These are phyloP conservation scores for Syncephalis fuscata DNA, from an alignment of 371 early-diverging fungal species.

Conservation along the genomic window DNA sequence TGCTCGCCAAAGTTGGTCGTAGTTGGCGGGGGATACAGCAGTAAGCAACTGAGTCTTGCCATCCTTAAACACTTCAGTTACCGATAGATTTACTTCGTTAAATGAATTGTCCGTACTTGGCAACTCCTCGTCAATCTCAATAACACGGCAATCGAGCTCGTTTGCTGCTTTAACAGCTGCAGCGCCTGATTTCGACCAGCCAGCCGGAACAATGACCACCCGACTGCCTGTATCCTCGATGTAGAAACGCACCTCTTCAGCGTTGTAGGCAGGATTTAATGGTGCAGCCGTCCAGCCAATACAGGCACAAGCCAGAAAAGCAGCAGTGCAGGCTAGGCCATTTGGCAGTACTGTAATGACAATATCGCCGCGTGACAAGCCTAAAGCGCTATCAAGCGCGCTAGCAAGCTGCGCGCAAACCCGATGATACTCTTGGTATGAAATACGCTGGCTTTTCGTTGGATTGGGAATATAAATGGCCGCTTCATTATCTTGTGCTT, in stretches of 20 bases:
- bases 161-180: conserved; percentile 45
- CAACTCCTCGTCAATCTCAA: too few species aligned
- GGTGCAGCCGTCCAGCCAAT: conserved; percentile 55
- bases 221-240: conserved; percentile 48
- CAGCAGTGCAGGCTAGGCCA: conserved; percentile 41
- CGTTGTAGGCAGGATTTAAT: conserved; percentile 55
- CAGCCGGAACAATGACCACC: conserved; percentile 44
- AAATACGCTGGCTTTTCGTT: too few species aligned
- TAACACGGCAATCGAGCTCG: conserved; percentile 10
- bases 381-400: not conserved
- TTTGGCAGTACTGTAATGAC: conserved; percentile 45
- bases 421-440: too few species aligned
- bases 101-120: too few species aligned
- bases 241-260: conserved; percentile 61
- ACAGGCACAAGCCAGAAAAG: conserved; percentile 48
- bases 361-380: not conserved
- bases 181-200: conserved; percentile 19
- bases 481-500: too few species aligned
- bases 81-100: too few species aligned
- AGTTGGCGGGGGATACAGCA: too few species aligned
- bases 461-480: too few species aligned
- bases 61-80: too few species aligned
- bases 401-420: too few species aligned
- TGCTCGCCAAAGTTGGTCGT: conserved; percentile 8
- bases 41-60: too few species aligned